Evolutionary conservation across 305 asterid species (phyloP).

Genomic region (Withania somnifera): DNA sequence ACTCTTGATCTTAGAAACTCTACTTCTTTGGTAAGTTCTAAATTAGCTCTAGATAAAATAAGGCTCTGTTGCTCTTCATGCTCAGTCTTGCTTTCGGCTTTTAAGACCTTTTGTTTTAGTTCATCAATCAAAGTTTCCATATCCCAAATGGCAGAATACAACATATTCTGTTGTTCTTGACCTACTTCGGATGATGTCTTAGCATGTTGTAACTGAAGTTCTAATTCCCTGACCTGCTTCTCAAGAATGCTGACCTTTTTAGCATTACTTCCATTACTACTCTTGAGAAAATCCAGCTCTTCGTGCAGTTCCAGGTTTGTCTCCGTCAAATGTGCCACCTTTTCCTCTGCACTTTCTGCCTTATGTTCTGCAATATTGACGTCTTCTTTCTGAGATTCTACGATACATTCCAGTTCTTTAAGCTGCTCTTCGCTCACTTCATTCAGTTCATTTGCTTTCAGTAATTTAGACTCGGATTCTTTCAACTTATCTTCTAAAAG

Average conservation of each 20-base stretch:
- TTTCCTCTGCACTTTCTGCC: slow-evolving; percentile 47
- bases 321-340: slow-evolving; percentile 46
- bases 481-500: slow-evolving; percentile 39
- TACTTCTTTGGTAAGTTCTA: slow-evolving; percentile 46
- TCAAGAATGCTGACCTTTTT: slow-evolving; percentile 53
- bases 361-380: slow-evolving; percentile 32
- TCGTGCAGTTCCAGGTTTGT: slow-evolving; percentile 62
- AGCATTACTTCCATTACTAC: slow-evolving; percentile 37
- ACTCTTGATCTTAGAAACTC: slow-evolving; percentile 31
- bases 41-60: slow-evolving; percentile 36
- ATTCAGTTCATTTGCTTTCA: slow-evolving; percentile 25
- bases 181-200: slow-evolving; percentile 72
- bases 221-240: slow-evolving; percentile 56
- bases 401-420: slow-evolving; percentile 39
- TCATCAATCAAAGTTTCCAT: slow-evolving; percentile 92
- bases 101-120: slow-evolving; percentile 58
- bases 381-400: slow-evolving; percentile 56
- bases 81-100: slow-evolving; percentile 52
- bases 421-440: slow-evolving; percentile 33
- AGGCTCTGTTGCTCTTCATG: slow-evolving; percentile 45
- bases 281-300: slow-evolving; percentile 62
- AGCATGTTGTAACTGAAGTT: slow-evolving; percentile 52
- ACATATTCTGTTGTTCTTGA: slow-evolving; percentile 77
- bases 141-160: slow-evolving; percentile 88
- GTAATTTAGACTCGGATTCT: slow-evolving; percentile 32